Evolutionary conservation across 441 rosid species (phyloP).

Genomic region (Brassica hybrid): DNA sequence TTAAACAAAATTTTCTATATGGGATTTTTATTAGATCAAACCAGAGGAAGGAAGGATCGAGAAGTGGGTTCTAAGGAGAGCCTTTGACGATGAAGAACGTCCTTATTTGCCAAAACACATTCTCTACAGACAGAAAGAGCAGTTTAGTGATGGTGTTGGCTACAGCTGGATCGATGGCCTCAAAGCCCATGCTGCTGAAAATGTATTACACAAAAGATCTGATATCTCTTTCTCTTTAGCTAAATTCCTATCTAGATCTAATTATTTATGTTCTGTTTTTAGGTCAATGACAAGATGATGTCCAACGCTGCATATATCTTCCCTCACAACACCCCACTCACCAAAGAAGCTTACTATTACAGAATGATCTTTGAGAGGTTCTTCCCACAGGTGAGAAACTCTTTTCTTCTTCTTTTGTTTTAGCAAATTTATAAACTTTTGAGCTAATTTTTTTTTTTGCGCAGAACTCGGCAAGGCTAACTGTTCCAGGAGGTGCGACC

Average conservation of each 20-base stretch:
- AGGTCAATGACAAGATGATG: constrained; percentile 91
- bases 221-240: not conserved
- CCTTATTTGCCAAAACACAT: constrained; percentile 93
- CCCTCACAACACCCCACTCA: constrained; percentile 78
- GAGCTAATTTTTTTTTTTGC: too few species aligned
- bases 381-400: constrained; percentile 75
- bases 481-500: constrained; percentile 80
- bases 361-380: constrained; percentile 89
- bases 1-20: not conserved
- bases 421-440: too few species aligned
- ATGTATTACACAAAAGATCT: constrained; percentile 44
- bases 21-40: constrained; percentile 50
- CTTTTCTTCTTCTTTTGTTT: too few species aligned
- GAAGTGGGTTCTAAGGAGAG: constrained; percentile 83
- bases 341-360: constrained; percentile 88
- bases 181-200: constrained; percentile 74
- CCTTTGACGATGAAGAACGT: constrained; percentile 78
- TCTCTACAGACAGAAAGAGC: constrained; percentile 88
- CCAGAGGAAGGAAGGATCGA: constrained; percentile 70
- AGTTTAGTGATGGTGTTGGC: constrained; percentile 94
- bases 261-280: constrained; percentile 9
- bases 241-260: not conserved
- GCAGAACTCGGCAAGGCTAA: constrained; percentile 1
- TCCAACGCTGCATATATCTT: constrained; percentile 66
- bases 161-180: constrained; percentile 97